phyloP scores from a whole-genome alignment of 352 stramenopile genomes.

The Globisporangium nunn region DNA sequence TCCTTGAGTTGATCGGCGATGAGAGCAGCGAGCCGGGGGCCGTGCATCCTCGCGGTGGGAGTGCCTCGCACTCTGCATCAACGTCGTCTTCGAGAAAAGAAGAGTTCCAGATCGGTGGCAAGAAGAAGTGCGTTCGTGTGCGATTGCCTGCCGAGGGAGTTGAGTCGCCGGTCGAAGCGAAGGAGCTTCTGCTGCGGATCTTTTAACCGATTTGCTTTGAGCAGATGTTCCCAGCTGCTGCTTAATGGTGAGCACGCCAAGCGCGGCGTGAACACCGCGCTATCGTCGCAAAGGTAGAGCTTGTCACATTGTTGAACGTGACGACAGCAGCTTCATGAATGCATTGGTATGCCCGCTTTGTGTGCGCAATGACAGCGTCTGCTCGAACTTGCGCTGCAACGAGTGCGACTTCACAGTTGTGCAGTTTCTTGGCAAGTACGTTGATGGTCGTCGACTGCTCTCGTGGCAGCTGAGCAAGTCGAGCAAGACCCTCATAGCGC shows the following conservation, averaged over 20 bases:
- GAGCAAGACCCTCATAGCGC: background rate
- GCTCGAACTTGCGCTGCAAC: slow-evolving; percentile 72
- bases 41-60: slow-evolving; percentile 20
- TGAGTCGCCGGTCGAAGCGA: too few species aligned
- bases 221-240: slow-evolving; percentile 47
- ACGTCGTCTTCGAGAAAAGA: slow-evolving; percentile 14
- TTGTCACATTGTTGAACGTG: background rate
- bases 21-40: slow-evolving; percentile 29
- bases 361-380: slow-evolving; percentile 25
- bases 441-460: background rate
- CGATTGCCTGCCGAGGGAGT: too few species aligned
- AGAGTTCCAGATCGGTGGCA: slow-evolving; percentile 31
- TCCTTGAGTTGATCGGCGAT: slow-evolving; percentile 57
- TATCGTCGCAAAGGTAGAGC: slow-evolving; percentile 40
- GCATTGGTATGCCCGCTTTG: background rate
- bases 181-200: too few species aligned
- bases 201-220: background rate
- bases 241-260: slow-evolving; percentile 48
- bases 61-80: background rate
- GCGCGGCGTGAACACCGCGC: slow-evolving; percentile 49
- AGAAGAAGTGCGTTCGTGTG: slow-evolving; percentile 44
- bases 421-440: slow-evolving; percentile 65
- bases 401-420: slow-evolving; percentile 79
- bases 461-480: background rate
- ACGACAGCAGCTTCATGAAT: too few species aligned